These are phyloP conservation scores for Dichomitus squalens DNA, from an alignment of 1,284 basidiomycete species.

Conservation along the genomic window DNA sequence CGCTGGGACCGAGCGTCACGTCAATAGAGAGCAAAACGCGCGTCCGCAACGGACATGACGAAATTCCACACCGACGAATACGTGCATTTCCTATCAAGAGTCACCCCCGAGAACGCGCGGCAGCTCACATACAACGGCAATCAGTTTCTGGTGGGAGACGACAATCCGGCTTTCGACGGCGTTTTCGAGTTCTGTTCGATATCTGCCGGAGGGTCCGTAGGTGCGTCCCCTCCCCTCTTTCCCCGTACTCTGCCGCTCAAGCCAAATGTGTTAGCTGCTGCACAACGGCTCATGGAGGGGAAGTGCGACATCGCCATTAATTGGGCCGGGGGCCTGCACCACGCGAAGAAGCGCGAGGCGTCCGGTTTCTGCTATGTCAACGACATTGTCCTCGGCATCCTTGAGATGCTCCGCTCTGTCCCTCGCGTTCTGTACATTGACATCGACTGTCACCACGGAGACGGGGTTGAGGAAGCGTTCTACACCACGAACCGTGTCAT, in stretches of 20 bases:
- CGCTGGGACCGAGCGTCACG: neutral
- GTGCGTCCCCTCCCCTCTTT: constrained; percentile 35
- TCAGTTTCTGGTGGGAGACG: constrained; percentile 88
- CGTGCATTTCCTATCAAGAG: constrained; percentile 85
- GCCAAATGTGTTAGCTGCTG: constrained; percentile 62
- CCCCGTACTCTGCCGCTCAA: neutral
- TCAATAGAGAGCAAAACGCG: constrained; percentile 75
- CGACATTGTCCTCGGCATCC: constrained; percentile 90
- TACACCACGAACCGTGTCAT: constrained; percentile 97
- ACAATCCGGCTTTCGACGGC: constrained; percentile 96
- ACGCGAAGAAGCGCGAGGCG: constrained; percentile 97
- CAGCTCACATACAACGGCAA: constrained; percentile 84
- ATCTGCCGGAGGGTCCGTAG: constrained; percentile 92
- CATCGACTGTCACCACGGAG: constrained; percentile 98
- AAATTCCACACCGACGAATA: constrained; percentile 98
- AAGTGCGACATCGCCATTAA: constrained; percentile 93
- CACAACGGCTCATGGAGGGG: constrained; percentile 80
- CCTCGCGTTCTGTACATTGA: constrained; percentile 96
- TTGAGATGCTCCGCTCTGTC: constrained; percentile 82
- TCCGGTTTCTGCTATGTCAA: constrained; percentile 98
- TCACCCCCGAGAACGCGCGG: constrained; percentile 88
- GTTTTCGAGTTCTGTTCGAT: constrained; percentile 98
- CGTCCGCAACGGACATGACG: constrained; percentile 84
- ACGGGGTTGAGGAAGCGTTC: constrained; percentile 98
- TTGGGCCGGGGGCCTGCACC: constrained; percentile 97